Evolutionary conservation across 495 filamentous ascomycete genomes (phyloP).

Genomic region (Baudoinia panamericana): DNA sequence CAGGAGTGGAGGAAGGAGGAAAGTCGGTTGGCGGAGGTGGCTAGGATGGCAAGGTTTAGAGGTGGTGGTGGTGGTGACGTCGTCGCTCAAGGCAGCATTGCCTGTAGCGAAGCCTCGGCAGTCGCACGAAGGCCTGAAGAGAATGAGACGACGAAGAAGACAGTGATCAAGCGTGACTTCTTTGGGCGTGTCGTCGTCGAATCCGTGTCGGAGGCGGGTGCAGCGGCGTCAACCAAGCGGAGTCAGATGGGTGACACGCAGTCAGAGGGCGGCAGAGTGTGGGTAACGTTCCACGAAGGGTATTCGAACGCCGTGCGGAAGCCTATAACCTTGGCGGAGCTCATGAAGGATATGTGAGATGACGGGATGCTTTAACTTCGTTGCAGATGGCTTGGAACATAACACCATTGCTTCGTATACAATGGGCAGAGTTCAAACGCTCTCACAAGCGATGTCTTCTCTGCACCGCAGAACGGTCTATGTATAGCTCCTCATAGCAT

Average conservation of each 20-base stretch:
- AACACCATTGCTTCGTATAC: no score
- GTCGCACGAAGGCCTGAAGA: no score
- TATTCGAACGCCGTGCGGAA: constrained; percentile 92
- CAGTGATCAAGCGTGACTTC: constrained; percentile 67
- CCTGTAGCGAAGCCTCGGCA: neutral
- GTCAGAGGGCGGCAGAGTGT: constrained; percentile 45
- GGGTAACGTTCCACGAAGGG: constrained; percentile 94
- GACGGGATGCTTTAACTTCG: no score
- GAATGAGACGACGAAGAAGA: constrained; percentile 25
- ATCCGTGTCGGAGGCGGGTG: constrained; percentile 11
- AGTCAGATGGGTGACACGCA: no score
- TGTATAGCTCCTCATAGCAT: constrained; percentile 43
- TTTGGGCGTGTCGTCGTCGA: constrained; percentile 62
- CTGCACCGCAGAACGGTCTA: no score
- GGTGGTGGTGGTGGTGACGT: constrained; percentile 9
- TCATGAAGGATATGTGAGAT: constrained; percentile 51
- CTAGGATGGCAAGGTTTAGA: constrained; percentile 30
- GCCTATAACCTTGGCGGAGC: constrained; percentile 72
- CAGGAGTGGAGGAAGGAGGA: constrained; percentile 64
- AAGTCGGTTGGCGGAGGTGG: constrained; percentile 26
- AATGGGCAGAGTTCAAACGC: no score
- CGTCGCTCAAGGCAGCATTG: neutral
- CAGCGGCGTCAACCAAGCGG: no score
- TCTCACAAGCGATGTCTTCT: no score
- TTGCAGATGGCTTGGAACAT: no score